Percentiles rank a stretch among this genome's conserved stretches.
Conservation (phyloP, 805 yeast genomes). For the Candida schatavii region DNA sequence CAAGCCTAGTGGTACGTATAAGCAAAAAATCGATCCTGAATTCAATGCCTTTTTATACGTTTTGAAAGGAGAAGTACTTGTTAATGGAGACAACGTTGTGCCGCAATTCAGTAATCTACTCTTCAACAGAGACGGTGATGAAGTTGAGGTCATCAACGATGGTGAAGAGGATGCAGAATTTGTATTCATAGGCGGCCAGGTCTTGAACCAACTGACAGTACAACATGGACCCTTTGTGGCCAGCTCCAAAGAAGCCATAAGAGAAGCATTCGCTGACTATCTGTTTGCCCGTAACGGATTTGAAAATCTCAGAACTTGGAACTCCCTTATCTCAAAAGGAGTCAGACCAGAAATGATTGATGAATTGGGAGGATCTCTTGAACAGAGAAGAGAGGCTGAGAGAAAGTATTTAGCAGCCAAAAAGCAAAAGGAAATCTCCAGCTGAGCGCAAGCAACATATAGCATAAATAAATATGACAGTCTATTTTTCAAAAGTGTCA, state of each 20-base stretch:
- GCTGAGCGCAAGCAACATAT: too few species aligned
- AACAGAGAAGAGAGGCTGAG: constrained; percentile 23
- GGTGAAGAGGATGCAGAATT: constrained; percentile 45
- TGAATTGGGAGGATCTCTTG: constrained; percentile 12
- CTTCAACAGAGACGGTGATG: constrained; percentile 68
- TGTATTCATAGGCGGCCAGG: constrained; percentile 73
- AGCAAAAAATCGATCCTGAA: constrained; percentile 48
- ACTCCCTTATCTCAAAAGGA: constrained; percentile 42
- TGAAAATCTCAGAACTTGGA: constrained; percentile 63
- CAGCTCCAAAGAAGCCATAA: constrained; percentile 60
- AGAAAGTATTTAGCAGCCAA: constrained; percentile 1
- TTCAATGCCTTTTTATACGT: constrained; percentile 54
- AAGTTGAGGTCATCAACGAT: constrained; percentile 30
- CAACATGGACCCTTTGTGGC: constrained; percentile 96
- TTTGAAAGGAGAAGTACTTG: constrained; percentile 47
- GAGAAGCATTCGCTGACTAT: constrained; percentile 69
- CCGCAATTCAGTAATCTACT: constrained; percentile 53
- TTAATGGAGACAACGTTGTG: constrained; percentile 37
- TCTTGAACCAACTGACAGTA: constrained; percentile 68
- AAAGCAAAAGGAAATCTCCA: too few species aligned
- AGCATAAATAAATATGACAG: too few species aligned
- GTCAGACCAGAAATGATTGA: constrained; percentile 43
- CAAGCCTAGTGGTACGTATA: constrained; percentile 61
- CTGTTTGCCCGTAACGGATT: constrained; percentile 68
- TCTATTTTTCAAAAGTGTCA: too few species aligned